phyloP scores from a whole-genome alignment of 192 early-diverging fungal species.

The Diversispora eburnea region DNA sequence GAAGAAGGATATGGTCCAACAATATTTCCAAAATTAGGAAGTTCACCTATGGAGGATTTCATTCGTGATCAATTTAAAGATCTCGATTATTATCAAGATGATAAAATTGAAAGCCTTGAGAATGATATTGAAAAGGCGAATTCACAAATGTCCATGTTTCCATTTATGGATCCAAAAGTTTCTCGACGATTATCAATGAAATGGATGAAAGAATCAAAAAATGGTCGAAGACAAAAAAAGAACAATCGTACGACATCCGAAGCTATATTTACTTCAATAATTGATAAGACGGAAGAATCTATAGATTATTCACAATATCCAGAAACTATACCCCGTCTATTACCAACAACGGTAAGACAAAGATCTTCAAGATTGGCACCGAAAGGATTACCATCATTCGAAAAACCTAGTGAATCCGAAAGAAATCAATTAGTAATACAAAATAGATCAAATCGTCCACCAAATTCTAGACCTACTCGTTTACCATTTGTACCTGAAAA shows the following conservation, averaged over 20 bases:
- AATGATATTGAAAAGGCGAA: conserved; percentile 36
- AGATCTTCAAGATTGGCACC: neutral
- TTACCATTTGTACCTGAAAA: neutral
- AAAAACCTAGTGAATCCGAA: neutral
- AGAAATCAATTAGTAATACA: neutral
- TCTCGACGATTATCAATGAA: conserved; percentile 51
- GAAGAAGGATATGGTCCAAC: conserved; percentile 29
- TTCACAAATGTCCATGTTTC: conserved; percentile 34
- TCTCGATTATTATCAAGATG: conserved; percentile 32
- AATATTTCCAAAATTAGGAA: conserved; percentile 44
- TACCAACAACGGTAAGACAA: conserved; percentile 24
- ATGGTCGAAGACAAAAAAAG: conserved; percentile 32
- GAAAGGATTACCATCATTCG: neutral
- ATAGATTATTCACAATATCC: conserved; percentile 13
- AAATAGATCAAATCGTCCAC: neutral
- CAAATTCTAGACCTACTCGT: neutral
- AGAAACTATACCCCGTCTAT: conserved; percentile 28
- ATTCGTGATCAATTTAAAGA: conserved; percentile 29
- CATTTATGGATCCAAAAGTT: conserved; percentile 44
- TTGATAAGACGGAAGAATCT: conserved; percentile 28
- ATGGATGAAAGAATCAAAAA: conserved; percentile 40
- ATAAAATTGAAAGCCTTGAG: conserved; percentile 33
- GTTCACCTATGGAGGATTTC: conserved; percentile 38
- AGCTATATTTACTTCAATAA: conserved; percentile 27
- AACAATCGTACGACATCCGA: conserved; percentile 31